Conservation (phyloP, 2,329 filamentous ascomycete species). For the Phaeosphaeriaceae sp. region DNA sequence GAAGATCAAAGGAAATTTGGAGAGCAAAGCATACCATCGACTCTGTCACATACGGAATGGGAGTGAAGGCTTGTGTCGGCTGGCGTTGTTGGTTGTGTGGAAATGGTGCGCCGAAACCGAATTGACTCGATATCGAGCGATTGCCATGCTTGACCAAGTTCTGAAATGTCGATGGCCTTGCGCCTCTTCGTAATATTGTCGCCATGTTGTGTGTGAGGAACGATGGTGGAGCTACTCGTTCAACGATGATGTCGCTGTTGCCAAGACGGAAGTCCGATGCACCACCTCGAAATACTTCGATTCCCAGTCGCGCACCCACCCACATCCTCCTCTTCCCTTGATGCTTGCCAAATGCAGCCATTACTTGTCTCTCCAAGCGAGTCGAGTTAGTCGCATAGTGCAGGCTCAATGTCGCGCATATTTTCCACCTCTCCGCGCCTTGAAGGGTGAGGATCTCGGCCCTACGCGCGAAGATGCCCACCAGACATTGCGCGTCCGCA, state of each 20-base stretch:
- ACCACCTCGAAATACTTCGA: conserved; percentile 11
- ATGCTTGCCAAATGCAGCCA: conserved; percentile 37
- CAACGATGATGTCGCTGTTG: conserved; percentile 4
- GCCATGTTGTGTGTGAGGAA: conserved; percentile 37
- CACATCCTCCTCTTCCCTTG: conserved; percentile 11
- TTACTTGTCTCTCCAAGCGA: conserved; percentile 25
- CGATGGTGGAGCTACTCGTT: conserved; percentile 14
- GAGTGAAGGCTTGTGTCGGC: conserved; percentile 46
- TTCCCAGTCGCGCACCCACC: not conserved
- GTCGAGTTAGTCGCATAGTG: conserved; percentile 14
- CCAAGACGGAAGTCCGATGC: conserved; percentile 30
- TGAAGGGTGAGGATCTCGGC: conserved; percentile 32
- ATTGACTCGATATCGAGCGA: conserved; percentile 34
- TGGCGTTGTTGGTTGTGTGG: conserved; percentile 26
- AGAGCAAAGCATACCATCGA: conserved; percentile 49
- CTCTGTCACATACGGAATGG: conserved; percentile 60
- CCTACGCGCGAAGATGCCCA: conserved; percentile 40
- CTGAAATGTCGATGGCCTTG: conserved; percentile 24
- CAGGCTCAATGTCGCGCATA: conserved; percentile 17
- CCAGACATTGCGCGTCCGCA: conserved; percentile 41
- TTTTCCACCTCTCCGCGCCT: conserved; percentile 18
- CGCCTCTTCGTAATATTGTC: conserved; percentile 32
- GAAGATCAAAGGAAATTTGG: too few species aligned
- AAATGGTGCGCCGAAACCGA: conserved; percentile 32
- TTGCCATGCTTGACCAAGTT: conserved; percentile 16